Evolutionary conservation across 2,329 filamentous ascomycete species (phyloP), one percentile per base, ranked within the genome.

Genomic region (Tolypocladium album): DNA sequence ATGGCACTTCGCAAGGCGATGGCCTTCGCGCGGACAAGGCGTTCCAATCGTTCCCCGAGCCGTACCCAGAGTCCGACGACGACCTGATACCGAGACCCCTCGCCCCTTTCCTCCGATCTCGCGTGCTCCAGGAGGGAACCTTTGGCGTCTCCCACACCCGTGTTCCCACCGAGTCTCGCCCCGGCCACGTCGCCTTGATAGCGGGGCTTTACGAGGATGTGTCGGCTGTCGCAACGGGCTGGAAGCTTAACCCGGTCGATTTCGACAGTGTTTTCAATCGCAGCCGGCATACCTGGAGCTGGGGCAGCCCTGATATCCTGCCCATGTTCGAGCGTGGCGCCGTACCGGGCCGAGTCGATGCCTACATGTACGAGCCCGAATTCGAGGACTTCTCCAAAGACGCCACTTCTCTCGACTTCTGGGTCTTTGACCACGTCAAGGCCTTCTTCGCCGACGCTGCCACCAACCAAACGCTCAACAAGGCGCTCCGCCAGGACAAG

Each of bases 181-280:
- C 94, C 0, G 94, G 94, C 20, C 94, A 99, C 78, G 94, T 99
- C 61, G 95, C 94, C 42, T 82, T 99, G 59, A 99, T 99, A 68
- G 94, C 94, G 8, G 94, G 94, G 5, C 77, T 99, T 43, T 99
- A 99, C 71, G 94, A 99, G 75, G 94, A 99, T 78, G 94, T 99
- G 1, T 97, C 94, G 40, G 89, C 94, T 2, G 94, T 99, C 24
- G 96, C 89, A 38, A 99, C 95, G 1, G 94, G 94, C 20, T 99
- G 94, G 94, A 97, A 99, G 76, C 78, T 97, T 67, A 99, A 99
- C 71, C 94, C 94, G 0, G 94, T 99, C 69, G 89, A 97, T 71
- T 99, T 99, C 69, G 94, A 99, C 76, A 97, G 93, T 69, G 92
- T 99, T 13, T 99, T 99, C 82, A 99, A 99, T 72, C 86, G 90